Percentiles rank a stretch among this genome's conserved stretches.
phyloP scores from a whole-genome alignment of 129 eudicot genomes.

The Daucus carota region DH1_v3.0 NC_030382.2:34397001-34397500 shows the following conservation, averaged over 20 bases:
- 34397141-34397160: too few species aligned
- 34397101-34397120: too few species aligned
- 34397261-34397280: too few species aligned
- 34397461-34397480: background rate
- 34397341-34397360: slow-evolving; percentile 99
- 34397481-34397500: background rate
- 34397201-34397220: too few species aligned
- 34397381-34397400: slow-evolving; percentile 57
- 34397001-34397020: slow-evolving; percentile 8
- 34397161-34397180: too few species aligned
- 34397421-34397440: background rate
- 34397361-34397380: slow-evolving; percentile 99
- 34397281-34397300: background rate
- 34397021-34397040: background rate
- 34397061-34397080: too few species aligned
- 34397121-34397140: too few species aligned
- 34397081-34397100: too few species aligned
- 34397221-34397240: too few species aligned
- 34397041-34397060: too few species aligned
- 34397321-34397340: slow-evolving; percentile 98
- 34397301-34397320: slow-evolving; percentile 19
- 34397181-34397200: too few species aligned
- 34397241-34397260: too few species aligned
- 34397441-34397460: background rate
- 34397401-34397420: background rate